phyloP scores from a whole-genome alignment of 129 eudicot genomes.

The Silybum marianum region DNA sequence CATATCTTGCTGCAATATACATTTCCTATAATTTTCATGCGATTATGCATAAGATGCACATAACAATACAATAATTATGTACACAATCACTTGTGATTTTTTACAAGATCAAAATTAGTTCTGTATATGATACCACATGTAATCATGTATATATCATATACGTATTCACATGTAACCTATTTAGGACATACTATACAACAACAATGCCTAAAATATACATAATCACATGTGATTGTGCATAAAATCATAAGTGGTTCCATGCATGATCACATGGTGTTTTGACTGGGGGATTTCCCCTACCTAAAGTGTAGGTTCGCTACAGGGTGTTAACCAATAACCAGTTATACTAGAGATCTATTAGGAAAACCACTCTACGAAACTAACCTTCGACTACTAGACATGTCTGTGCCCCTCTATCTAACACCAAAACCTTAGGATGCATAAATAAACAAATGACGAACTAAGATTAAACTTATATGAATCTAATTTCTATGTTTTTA shows the following conservation, averaged over 20 bases:
- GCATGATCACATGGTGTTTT: no score
- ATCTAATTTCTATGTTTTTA: no score
- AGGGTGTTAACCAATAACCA: no score
- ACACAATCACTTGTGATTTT: not conserved
- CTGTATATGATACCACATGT: not conserved
- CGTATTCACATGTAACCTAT: not conserved
- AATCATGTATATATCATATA: not conserved
- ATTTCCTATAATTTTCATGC: not conserved
- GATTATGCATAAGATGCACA: not conserved
- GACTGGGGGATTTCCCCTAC: not conserved
- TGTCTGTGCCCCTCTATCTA: no score
- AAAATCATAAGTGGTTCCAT: not conserved
- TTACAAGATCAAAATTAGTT: no score
- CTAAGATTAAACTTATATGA: not conserved
- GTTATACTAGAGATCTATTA: not conserved
- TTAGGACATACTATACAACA: not conserved
- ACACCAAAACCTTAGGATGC: not conserved
- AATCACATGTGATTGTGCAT: no score
- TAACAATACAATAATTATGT: no score
- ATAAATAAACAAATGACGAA: not conserved
- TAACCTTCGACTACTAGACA: not conserved
- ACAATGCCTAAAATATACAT: not conserved
- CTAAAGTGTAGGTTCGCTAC: not conserved
- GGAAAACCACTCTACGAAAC: not conserved
- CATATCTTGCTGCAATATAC: no score